Percentiles rank a stretch among this genome's conserved stretches.
Conservation (phyloP, 2,329 filamentous ascomycete species). For the Lasiodiplodia sp. region DNA sequence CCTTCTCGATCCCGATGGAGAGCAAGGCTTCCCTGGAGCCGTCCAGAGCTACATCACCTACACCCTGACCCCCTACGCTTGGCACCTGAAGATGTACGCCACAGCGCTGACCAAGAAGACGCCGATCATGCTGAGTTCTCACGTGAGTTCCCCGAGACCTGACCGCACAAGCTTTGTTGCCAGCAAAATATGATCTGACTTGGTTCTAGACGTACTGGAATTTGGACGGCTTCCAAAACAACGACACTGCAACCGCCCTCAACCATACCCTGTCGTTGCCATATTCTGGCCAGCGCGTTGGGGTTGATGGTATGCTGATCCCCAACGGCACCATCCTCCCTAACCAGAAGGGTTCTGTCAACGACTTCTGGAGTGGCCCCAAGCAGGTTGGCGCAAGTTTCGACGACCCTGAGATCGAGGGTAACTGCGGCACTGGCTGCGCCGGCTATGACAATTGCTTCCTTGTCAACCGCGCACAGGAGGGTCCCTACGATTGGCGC, state of each 20-base stretch:
- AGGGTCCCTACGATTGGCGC: constrained; percentile 70
- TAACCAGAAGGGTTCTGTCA: constrained; percentile 71
- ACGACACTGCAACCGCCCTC: constrained; percentile 68
- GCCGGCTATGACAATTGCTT: constrained; percentile 84
- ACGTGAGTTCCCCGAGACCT: constrained; percentile 57
- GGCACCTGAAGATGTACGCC: constrained; percentile 77
- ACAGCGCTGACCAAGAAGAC: constrained; percentile 76
- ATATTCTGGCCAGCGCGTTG: constrained; percentile 74
- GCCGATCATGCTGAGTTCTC: constrained; percentile 80
- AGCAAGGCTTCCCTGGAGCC: constrained; percentile 80
- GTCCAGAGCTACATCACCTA: constrained; percentile 79
- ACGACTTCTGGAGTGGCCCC: constrained; percentile 82
- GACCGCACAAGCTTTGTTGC: neutral
- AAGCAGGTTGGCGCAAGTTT: constrained; percentile 81
- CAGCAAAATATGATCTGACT: neutral
- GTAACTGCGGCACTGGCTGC: constrained; percentile 83
- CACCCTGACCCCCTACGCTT: constrained; percentile 69
- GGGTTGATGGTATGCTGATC: constrained; percentile 63
- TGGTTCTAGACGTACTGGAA: constrained; percentile 76
- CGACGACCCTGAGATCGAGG: constrained; percentile 65
- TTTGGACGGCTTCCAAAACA: constrained; percentile 79
- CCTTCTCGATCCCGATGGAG: constrained; percentile 74
- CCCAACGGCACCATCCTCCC: constrained; percentile 68
- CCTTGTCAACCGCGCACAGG: constrained; percentile 68
- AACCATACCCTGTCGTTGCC: constrained; percentile 79